phyloP scores from a whole-genome alignment of 805 yeast genomes.

The Yamadazyma laniorum region DNA sequence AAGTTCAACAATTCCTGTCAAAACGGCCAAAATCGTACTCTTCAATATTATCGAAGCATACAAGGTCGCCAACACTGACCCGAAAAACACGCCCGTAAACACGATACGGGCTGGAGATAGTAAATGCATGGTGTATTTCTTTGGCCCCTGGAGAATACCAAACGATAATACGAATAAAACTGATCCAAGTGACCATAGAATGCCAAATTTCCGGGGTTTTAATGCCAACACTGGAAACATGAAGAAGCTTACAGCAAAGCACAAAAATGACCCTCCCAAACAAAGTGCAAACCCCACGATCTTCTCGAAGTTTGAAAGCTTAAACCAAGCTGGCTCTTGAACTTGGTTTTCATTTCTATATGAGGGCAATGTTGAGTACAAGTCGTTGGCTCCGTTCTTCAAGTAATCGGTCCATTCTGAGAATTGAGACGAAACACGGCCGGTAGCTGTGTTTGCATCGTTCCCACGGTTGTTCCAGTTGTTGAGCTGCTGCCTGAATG shows the following conservation, averaged over 20 bases:
- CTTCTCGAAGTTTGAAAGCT: slow-evolving; percentile 74
- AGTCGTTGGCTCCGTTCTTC: slow-evolving; percentile 47
- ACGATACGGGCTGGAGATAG: slow-evolving; percentile 73
- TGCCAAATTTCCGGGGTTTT: slow-evolving; percentile 88
- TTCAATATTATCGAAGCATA: slow-evolving; percentile 68
- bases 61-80: slow-evolving; percentile 75
- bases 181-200: slow-evolving; percentile 89
- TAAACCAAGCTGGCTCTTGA: slow-evolving; percentile 77
- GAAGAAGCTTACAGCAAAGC: slow-evolving; percentile 79
- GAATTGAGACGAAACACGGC: slow-evolving; percentile 22
- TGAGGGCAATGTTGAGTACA: slow-evolving; percentile 66
- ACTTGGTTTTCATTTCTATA: slow-evolving; percentile 41
- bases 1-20: slow-evolving; percentile 74
- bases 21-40: slow-evolving; percentile 70
- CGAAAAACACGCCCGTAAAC: slow-evolving; percentile 76
- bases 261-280: slow-evolving; percentile 70
- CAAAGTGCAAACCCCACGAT: slow-evolving; percentile 75
- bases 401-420: slow-evolving; percentile 46
- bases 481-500: slow-evolving; percentile 33
- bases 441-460: slow-evolving; percentile 1
- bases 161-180: slow-evolving; percentile 82
- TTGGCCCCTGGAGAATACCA: slow-evolving; percentile 90
- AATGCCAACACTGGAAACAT: slow-evolving; percentile 86
- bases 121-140: slow-evolving; percentile 72
- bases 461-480: slow-evolving; percentile 25